These are phyloP conservation scores for Catenaria anguillulae DNA, from an alignment of 371 early-diverging fungal genomes.

Conservation along the genomic window DNA sequence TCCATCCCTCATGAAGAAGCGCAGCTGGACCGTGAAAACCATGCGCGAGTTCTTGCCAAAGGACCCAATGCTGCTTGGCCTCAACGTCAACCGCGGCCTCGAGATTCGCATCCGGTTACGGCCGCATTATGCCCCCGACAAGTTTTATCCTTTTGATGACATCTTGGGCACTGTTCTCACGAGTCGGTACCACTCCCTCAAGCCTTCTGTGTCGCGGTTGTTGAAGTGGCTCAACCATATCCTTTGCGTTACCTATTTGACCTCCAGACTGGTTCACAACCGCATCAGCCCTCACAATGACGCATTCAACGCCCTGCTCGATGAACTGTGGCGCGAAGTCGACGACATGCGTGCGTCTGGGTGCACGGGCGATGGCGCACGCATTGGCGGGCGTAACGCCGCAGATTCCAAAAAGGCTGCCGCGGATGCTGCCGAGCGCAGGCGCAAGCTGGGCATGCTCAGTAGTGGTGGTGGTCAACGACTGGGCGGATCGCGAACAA, in stretches of 20 bases:
- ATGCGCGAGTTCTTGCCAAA: constrained; percentile 19
- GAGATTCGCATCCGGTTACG: constrained; percentile 20
- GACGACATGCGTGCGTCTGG: background rate
- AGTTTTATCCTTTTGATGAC: constrained; percentile 15
- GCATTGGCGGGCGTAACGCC: constrained; percentile 9
- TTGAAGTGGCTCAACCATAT: background rate
- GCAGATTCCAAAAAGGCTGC: constrained; percentile 9
- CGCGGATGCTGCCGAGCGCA: background rate
- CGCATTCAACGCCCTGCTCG: constrained; percentile 16
- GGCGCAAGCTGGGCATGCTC: constrained; percentile 11
- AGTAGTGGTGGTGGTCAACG: too few relatives aligned
- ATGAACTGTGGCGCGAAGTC: constrained; percentile 15
- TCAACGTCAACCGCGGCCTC: constrained; percentile 18
- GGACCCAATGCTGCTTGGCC: constrained; percentile 14
- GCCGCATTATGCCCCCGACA: constrained; percentile 2
- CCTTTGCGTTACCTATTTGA: too few relatives aligned
- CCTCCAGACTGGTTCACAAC: constrained; percentile 1
- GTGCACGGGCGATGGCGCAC: constrained; percentile 15
- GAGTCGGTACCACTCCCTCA: constrained; percentile 11
- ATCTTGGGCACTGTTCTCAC: constrained; percentile 22
- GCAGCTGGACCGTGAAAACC: constrained; percentile 14
- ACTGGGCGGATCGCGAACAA: too few relatives aligned
- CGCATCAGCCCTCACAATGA: constrained; percentile 14
- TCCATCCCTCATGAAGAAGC: constrained; percentile 19
- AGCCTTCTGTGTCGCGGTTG: background rate